A percentile compares a stretch with the other conserved stretches of the same genome.
These are phyloP conservation scores for Phytophthora ohioensis DNA, from an alignment of 352 stramenopile genomes.

Conservation along the genomic window DNA sequence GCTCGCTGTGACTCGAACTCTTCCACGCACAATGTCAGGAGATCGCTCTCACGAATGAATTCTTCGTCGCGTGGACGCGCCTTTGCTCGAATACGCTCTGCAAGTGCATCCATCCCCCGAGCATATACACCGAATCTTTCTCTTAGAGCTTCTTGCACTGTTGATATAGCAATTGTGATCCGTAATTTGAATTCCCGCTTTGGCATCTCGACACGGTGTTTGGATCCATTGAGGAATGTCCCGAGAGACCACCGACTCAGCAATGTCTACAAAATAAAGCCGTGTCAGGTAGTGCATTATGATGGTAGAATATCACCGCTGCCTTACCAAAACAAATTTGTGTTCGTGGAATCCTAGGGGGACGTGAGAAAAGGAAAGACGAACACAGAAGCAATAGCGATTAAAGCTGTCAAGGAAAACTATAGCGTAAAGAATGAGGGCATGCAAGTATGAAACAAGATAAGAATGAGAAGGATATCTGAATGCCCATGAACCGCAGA, in stretches of 20 bases:
- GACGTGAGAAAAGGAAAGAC: slow-evolving; percentile 24
- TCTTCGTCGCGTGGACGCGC: slow-evolving; percentile 56
- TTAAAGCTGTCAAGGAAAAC: slow-evolving; percentile 35
- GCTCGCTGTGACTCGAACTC: slow-evolving; percentile 61
- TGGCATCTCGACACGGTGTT: slow-evolving; percentile 62
- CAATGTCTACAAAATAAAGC: slow-evolving; percentile 36
- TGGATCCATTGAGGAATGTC: slow-evolving; percentile 59
- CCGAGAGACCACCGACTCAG: slow-evolving; percentile 71
- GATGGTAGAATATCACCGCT: background rate
- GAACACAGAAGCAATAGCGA: slow-evolving; percentile 14
- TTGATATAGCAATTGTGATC: slow-evolving; percentile 55
- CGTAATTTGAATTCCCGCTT: slow-evolving; percentile 72
- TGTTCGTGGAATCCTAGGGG: slow-evolving; percentile 76
- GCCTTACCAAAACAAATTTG: slow-evolving; percentile 73
- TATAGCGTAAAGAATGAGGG: background rate
- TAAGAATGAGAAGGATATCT: slow-evolving; percentile 48
- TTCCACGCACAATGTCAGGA: slow-evolving; percentile 68
- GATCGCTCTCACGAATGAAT: slow-evolving; percentile 69
- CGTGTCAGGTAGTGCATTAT: background rate
- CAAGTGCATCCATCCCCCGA: slow-evolving; percentile 56
- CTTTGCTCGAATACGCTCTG: slow-evolving; percentile 49
- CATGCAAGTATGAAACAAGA: slow-evolving; percentile 14
- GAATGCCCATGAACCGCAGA: slow-evolving; percentile 75
- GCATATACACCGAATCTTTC: slow-evolving; percentile 78
- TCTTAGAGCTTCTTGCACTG: slow-evolving; percentile 60